Evolutionary conservation across 2,329 filamentous ascomycete species (phyloP).

Genomic region (Thelonectria rubi): DNA sequence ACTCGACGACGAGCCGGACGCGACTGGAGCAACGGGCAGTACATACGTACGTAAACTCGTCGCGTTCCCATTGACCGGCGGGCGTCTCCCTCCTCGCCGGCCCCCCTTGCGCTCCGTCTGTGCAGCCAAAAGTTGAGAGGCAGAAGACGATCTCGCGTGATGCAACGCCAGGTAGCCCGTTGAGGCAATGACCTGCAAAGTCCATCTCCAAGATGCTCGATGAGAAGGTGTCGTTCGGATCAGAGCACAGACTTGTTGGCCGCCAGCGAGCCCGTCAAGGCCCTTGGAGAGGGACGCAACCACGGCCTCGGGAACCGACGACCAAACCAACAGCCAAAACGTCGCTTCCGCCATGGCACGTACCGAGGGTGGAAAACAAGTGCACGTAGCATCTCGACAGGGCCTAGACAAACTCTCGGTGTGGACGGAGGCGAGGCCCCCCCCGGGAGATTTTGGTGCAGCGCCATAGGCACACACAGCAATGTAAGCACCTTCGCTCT

Average conservation of each 20-base stretch:
- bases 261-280: conserved; percentile 7
- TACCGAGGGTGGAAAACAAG: neutral
- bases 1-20: neutral
- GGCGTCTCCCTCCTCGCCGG: neutral
- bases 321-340: conserved; percentile 24
- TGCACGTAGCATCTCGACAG: conserved; percentile 1
- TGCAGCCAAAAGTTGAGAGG: conserved; percentile 14
- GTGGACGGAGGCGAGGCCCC: neutral
- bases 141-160: conserved; percentile 23
- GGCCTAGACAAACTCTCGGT: neutral
- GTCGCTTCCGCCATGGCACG: conserved; percentile 1
- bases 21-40: neutral
- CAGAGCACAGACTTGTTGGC: conserved; percentile 15
- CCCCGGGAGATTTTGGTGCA: neutral
- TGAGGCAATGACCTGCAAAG: conserved; percentile 17
- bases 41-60: neutral
- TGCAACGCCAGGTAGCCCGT: neutral
- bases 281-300: conserved; percentile 4
- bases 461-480: conserved; percentile 1
- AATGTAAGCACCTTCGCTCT: neutral
- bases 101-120: conserved; percentile 17
- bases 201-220: conserved; percentile 18
- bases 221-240: conserved; percentile 10
- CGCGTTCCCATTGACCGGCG: neutral
- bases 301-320: conserved; percentile 8